These are phyloP conservation scores for Nannizziopsis barbatae DNA, from an alignment of 2,329 filamentous ascomycete species.

Conservation along the genomic window DNA sequence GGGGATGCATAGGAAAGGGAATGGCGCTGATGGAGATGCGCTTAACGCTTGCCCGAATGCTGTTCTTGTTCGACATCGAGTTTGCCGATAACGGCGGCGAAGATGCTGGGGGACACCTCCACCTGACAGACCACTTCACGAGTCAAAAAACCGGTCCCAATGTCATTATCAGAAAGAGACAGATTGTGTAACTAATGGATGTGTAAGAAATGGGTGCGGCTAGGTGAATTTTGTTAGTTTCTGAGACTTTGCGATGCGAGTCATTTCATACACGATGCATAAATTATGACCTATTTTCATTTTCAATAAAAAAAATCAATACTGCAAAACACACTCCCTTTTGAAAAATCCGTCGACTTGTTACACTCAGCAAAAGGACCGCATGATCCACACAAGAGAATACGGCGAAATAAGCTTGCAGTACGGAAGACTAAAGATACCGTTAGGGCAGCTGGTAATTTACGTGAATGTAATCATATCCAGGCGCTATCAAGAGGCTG, in stretches of 20 bases:
- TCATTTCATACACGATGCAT: too few relatives aligned
- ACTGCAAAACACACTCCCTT: too few relatives aligned
- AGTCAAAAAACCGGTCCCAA: constrained; percentile 16
- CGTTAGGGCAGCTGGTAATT: too few relatives aligned
- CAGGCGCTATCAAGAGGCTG: too few relatives aligned
- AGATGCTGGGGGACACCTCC: constrained; percentile 13
- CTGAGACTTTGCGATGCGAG: background rate
- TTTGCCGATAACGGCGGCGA: constrained; percentile 14
- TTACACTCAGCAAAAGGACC: too few relatives aligned
- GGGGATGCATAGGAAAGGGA: constrained; percentile 36
- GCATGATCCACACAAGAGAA: too few relatives aligned
- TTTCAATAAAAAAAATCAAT: too few relatives aligned
- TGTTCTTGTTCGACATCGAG: constrained; percentile 33
- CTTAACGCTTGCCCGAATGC: constrained; percentile 30
- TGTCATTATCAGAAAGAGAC: constrained; percentile 15
- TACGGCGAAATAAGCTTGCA: too few relatives aligned
- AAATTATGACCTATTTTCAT: too few relatives aligned
- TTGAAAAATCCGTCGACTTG: too few relatives aligned
- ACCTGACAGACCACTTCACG: constrained; percentile 16
- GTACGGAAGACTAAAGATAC: too few relatives aligned
- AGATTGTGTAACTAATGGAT: background rate
- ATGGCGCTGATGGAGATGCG: constrained; percentile 38
- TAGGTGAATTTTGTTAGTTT: background rate
- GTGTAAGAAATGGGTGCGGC: background rate
- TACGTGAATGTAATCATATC: too few relatives aligned